Evolutionary conservation across 805 yeast genomes (phyloP), one percentile per base, ranked within the genome.

Genomic region (Komagataella phaffii): DNA sequence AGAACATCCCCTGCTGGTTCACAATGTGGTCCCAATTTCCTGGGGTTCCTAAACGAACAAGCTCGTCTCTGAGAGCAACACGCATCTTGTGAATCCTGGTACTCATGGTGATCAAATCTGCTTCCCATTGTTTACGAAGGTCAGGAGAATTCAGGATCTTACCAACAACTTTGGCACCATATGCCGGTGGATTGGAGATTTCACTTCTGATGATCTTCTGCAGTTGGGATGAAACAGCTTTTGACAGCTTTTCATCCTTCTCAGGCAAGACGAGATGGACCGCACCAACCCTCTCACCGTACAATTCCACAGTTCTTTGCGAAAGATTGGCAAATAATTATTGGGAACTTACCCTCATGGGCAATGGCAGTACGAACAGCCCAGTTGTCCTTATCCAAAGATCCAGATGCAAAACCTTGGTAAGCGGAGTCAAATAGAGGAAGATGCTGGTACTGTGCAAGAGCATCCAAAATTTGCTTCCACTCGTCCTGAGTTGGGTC

Each of bases 231-330:
- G 71, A 66, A 54, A 90, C 73, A 18, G 90, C 88, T 18, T 61
- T 64, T 56, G 74, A 74, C 53, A 80, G 73, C 3, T 64, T 62
- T 1, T 67, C 59, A 53, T 69, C 64, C 21, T 68, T 61, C 44
- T 68, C 67, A 43, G 80, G 77, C 23, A 82, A 64, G 8, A 88
- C 78, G 21, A 90, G 65, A 63, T 90, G 96, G 66, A 91, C 77
- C 23, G 93, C 95, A 56, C 99, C 99, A 40, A 85, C 88, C 73
- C 99, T 85, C 74, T 91, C 98, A 67, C 98, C 98, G 64, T 91
- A 91, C 81, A 91, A 91, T 83, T 57, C 98, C 98, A 62, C 86
- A 86, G 70, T 93, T 91, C 69, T 91, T 91, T 52, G 98, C 96
- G 68, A 91, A 91, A 7, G 96, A 89, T 74, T 91, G 99, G 69